Base-by-base conservation (phyloP, 1,284 basidiomycete species). In the Ceraceosorus guamensis region DNA sequence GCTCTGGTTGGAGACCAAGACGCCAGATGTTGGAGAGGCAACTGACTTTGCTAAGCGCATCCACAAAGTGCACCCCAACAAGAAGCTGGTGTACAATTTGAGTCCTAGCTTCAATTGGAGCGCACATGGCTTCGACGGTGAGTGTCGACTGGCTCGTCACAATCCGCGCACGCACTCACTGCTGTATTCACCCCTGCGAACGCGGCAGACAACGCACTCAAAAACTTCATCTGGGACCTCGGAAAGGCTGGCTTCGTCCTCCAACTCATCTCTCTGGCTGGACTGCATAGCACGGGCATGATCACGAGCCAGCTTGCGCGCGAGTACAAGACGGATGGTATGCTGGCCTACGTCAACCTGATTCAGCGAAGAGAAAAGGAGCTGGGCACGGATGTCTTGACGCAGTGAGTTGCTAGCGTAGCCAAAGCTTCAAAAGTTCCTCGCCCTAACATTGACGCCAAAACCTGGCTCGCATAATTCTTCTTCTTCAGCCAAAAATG, bases 81-180 rank as follows among this genome's bases (percentile, higher is more conserved):
- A 89, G 70, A 80, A 85, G 86, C 84, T 95, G 67, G 90, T 92
- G n/a, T 95, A 93, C 76, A 95, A 93, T 76, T 79, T 93, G 60
- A 90, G 88, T 70, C 91, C 90, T 3, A 89, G 87, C 71, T 95
- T 95, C 81, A 92, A 93, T 77, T 95, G 91, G 91, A 81, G 83
- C 32, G 83, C 82, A 10, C 86, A 88, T 70, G 90, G 90, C 14
- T 91, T 88, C 78, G 83, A 81, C 48, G 85, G 86, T 83, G 61
- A 55, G 77, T 62, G 39, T 16, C 8, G 5, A 3, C 37, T n/a
- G 6, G 30, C 24, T 7, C 46, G 10, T 32, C 16, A 24, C 46
- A 11, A 6, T 31, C 5, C 34, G 30, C 46, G 3, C 7, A 13
- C 37, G 8, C 6, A 53, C 44, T 18, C 5, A 32, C 31, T 37